Base-by-base conservation (phyloP, 495 filamentous ascomycete species). In the Platismatia glauca region DNA sequence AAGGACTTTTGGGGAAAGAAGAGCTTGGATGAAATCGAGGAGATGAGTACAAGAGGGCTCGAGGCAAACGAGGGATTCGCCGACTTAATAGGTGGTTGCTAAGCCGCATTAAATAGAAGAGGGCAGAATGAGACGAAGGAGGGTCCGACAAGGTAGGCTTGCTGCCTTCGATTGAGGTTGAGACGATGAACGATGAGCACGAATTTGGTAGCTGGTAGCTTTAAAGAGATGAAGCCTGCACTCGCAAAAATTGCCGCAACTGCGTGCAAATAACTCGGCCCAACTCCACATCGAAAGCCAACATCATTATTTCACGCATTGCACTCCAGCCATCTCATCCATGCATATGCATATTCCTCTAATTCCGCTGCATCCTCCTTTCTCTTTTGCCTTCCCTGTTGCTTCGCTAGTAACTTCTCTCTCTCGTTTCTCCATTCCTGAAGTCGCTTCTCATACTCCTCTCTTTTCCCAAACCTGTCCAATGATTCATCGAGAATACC, bases 1-100 rank as follows among this genome's bases (percentile, higher is more conserved):
- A 76, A 81, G 58, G 77, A 74, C 27, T 96, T 96, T 71, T 96
- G 89, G 87, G 74, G 78, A 64, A 80, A 89, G 64, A 88, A 84
- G 75, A 75, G 81, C 39, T 74, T 81, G 44, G 79, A 81, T 68
- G 84, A 85, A 46, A 76, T 96, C 65, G 84, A 90, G 55, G 61
- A 58, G 24, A 29, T 58, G 39, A 29, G 13, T 22, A 57, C n/a
- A 4, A 37, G 13, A 34, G 61, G 20, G 34, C n/a, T 56, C 20
- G 50, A 34, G 27, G 11, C 38, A 29, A 22, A 33, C 33, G 55
- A 63, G 31, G 61, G 43, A 31, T 33, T 63, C 15, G 12, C 20
- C 29, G 55, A 63, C 55, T 58, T 58, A 31, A 58, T 33, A 44
- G 61, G 61, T 2, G 55, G 55, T 11, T 63, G 61, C 20, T 60